Conservation (phyloP, 2,329 filamentous ascomycete species). For the Truncatella angustata region DNA sequence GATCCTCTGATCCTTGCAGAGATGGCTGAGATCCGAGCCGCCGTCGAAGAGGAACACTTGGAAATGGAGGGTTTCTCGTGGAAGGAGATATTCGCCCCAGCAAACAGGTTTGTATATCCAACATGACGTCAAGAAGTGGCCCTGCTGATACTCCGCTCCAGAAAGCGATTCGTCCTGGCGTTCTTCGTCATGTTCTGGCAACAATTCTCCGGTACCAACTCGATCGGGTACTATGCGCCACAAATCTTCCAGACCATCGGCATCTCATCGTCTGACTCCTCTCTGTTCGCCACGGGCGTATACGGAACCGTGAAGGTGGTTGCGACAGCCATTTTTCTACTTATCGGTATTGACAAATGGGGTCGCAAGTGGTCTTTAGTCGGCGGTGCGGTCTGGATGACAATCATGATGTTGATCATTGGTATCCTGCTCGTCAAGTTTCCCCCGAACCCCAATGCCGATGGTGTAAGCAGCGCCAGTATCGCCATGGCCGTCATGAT, state of each 20-base stretch:
- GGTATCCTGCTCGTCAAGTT: conserved; percentile 4
- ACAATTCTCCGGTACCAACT: conserved; percentile 47
- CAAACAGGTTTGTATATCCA: conserved; percentile 45
- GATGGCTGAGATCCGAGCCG: conserved; percentile 27
- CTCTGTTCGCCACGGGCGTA: conserved; percentile 71
- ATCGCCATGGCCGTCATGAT: conserved; percentile 22
- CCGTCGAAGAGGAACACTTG: conserved; percentile 34
- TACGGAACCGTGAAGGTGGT: conserved; percentile 74
- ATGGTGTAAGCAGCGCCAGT: conserved; percentile 1
- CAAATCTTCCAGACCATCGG: conserved; percentile 65
- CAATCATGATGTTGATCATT: not conserved
- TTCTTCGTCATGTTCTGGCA: conserved; percentile 52
- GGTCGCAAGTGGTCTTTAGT: not conserved
- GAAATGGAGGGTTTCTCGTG: conserved; percentile 43
- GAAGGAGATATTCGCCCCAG: conserved; percentile 38
- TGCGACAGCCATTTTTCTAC: conserved; percentile 26
- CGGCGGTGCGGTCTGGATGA: conserved; percentile 1
- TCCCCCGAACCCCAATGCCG: not conserved
- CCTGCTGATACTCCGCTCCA: conserved; percentile 37
- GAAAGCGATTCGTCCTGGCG: conserved; percentile 45
- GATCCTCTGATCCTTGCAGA: conserved; percentile 25
- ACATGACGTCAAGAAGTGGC: no score
- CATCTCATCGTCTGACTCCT: conserved; percentile 38
- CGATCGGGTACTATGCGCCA: conserved; percentile 63
- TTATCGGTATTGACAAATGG: conserved; percentile 2